Conservation (phyloP, 441 rosid species). For the Mallotus repandus region DNA sequence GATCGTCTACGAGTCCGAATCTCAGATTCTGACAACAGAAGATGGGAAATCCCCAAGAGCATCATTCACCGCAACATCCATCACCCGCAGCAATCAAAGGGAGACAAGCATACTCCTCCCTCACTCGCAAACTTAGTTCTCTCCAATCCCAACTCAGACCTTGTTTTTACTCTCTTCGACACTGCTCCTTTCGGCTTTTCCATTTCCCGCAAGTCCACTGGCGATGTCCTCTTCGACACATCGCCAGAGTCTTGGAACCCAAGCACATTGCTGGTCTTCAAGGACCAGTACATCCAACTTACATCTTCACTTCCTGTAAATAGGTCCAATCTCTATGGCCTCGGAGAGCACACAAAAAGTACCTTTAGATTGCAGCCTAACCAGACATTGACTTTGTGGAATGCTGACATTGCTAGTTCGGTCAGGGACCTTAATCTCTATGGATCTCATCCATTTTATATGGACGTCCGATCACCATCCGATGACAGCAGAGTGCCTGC, state of each 20-base stretch:
- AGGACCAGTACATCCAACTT: conserved; percentile 77
- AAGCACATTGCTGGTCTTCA: conserved; percentile 47
- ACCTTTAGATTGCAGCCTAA: conserved; percentile 41
- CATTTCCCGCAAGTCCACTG: conserved; percentile 50
- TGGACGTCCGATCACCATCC: conserved; percentile 50
- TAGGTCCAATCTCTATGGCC: conserved; percentile 58
- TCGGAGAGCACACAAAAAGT: conserved; percentile 73
- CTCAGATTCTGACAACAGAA: conserved; percentile 31
- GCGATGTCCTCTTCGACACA: conserved; percentile 60
- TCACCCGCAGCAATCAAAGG: background rate
- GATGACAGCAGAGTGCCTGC: conserved; percentile 21
- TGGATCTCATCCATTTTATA: conserved; percentile 75
- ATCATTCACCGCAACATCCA: conserved; percentile 41
- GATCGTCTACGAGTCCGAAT: conserved; percentile 39
- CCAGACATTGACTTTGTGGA: conserved; percentile 60
- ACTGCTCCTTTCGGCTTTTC: conserved; percentile 66
- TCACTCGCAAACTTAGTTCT: conserved; percentile 10
- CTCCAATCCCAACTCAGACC: conserved; percentile 45
- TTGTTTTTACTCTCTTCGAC: conserved; percentile 53
- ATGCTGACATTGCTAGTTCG: conserved; percentile 45
- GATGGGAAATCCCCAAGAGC: conserved; percentile 47
- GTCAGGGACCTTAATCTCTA: conserved; percentile 54
- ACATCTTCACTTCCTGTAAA: conserved; percentile 54
- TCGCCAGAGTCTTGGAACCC: conserved; percentile 34
- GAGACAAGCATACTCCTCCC: background rate